Conservation (phyloP, 176 grass and related monocot species). For the Eleusine indica region DNA sequence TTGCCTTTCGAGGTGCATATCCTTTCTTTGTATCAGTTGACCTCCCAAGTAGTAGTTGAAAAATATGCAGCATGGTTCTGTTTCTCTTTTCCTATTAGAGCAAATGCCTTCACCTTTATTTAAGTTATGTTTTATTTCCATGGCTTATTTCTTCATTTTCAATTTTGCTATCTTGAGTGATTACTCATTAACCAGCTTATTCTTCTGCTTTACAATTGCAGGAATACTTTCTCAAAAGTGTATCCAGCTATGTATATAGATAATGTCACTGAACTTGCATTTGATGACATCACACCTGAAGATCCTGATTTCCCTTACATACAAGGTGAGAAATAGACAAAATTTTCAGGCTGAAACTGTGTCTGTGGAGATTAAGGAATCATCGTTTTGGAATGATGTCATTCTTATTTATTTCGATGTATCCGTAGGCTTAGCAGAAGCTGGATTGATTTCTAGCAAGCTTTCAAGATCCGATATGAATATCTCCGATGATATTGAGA, state of each 20-base stretch:
- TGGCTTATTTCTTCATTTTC: not conserved
- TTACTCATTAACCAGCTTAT: constrained; percentile 31
- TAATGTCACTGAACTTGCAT: constrained; percentile 91
- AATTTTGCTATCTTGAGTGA: not conserved
- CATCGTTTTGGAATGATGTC: constrained; percentile 14
- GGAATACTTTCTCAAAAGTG: constrained; percentile 86
- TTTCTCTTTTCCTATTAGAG: constrained; percentile 29
- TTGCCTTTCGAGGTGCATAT: constrained; percentile 78
- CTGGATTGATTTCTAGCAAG: constrained; percentile 88
- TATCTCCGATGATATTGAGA: constrained; percentile 38
- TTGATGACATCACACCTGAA: constrained; percentile 86
- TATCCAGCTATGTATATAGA: constrained; percentile 99
- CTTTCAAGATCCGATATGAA: constrained; percentile 69
- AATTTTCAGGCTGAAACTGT: constrained; percentile 6
- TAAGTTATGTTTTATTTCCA: constrained; percentile 5
- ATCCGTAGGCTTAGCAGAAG: constrained; percentile 81
- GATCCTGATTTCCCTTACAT: constrained; percentile 88
- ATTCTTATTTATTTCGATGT: constrained; percentile 34
- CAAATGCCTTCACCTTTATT: constrained; percentile 17
- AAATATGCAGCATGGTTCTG: not conserved
- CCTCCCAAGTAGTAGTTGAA: constrained; percentile 13
- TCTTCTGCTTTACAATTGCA: constrained; percentile 48
- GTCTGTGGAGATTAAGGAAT: not conserved
- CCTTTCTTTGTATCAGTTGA: constrained; percentile 31
- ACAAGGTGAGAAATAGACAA: constrained; percentile 70